These are phyloP conservation scores for Diaporthe batatas DNA, from an alignment of 2,329 filamentous ascomycete species.

Conservation along the genomic window DNA sequence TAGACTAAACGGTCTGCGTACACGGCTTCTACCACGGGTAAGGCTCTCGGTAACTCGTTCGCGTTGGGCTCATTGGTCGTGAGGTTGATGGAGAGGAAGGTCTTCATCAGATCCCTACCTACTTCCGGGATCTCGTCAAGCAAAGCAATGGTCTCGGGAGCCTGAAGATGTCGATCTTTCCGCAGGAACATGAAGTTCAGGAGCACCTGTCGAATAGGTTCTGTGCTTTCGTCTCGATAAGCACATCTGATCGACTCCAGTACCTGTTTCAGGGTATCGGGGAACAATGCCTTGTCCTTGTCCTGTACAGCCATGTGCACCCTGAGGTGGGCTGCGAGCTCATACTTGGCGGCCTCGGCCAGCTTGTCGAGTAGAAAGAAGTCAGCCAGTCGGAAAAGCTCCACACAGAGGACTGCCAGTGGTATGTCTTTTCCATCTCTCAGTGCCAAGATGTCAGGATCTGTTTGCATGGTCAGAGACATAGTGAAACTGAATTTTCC, in stretches of 20 bases:
- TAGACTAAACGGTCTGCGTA: too few species aligned
- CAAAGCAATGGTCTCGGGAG: not conserved
- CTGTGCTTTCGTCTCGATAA: not conserved
- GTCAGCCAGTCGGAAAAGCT: not conserved
- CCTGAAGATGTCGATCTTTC: not conserved
- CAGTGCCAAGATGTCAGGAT: not conserved
- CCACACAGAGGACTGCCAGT: not conserved
- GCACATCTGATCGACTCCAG: too few species aligned
- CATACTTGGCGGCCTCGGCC: rapidly evolving
- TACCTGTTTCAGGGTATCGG: too few species aligned
- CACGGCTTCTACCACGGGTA: too few species aligned
- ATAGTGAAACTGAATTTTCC: not conserved
- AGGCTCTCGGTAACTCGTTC: too few species aligned
- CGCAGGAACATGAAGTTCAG: not conserved
- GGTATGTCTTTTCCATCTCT: rapidly evolving
- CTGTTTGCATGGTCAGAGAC: not conserved
- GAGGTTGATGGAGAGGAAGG: too few species aligned
- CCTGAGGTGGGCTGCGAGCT: too few species aligned
- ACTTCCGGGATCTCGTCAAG: not conserved
- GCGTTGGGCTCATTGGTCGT: too few species aligned
- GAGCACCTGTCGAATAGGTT: rapidly evolving
- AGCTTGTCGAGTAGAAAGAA: not conserved
- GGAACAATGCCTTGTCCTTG: too few species aligned
- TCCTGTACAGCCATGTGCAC: too few species aligned
- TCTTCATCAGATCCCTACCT: not conserved